Evolutionary conservation across 1,139 yeast genomes (phyloP).

Genomic region (Geotrichum bryndzae): DNA sequence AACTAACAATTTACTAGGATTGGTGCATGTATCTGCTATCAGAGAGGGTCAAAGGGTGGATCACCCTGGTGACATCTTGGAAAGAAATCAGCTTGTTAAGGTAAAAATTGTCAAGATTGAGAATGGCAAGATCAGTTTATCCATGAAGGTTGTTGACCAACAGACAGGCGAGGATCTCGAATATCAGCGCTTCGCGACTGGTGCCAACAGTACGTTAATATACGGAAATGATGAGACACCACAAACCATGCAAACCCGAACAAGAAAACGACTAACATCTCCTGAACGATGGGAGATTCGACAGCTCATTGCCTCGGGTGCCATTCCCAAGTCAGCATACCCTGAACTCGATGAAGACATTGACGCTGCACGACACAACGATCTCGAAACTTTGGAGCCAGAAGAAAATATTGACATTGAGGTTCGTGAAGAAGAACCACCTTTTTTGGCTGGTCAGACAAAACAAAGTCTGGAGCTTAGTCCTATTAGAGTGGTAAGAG

Average conservation of each 20-base stretch:
- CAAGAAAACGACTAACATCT: conserved; percentile 55
- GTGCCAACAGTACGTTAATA: conserved; percentile 18
- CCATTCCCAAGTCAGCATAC: conserved; percentile 58
- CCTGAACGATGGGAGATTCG: conserved; percentile 90
- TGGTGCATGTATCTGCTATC: conserved; percentile 74
- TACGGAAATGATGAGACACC: conserved; percentile 6
- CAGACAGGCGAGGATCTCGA: conserved; percentile 47
- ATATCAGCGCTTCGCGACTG: conserved; percentile 17
- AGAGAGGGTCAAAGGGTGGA: conserved; percentile 44
- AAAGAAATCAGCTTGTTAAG: conserved; percentile 54
- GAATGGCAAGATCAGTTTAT: conserved; percentile 47
- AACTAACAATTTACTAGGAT: conserved; percentile 21
- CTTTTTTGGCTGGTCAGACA: conserved; percentile 58
- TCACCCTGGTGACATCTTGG: conserved; percentile 55
- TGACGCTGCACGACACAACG: conserved; percentile 29
- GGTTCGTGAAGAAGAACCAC: conserved; percentile 61
- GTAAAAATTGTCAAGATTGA: conserved; percentile 54
- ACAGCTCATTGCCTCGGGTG: conserved; percentile 79
- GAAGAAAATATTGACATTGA: conserved; percentile 69
- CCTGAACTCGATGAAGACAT: conserved; percentile 60
- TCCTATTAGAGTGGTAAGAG: conserved; percentile 54
- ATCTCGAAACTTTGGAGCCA: conserved; percentile 35
- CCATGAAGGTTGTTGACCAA: conserved; percentile 77
- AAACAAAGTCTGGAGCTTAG: conserved; percentile 41
- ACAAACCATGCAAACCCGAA: neutral